These are phyloP conservation scores for Salisapilia sapeloensis DNA, from an alignment of 352 stramenopile genomes.

Conservation along the genomic window DNA sequence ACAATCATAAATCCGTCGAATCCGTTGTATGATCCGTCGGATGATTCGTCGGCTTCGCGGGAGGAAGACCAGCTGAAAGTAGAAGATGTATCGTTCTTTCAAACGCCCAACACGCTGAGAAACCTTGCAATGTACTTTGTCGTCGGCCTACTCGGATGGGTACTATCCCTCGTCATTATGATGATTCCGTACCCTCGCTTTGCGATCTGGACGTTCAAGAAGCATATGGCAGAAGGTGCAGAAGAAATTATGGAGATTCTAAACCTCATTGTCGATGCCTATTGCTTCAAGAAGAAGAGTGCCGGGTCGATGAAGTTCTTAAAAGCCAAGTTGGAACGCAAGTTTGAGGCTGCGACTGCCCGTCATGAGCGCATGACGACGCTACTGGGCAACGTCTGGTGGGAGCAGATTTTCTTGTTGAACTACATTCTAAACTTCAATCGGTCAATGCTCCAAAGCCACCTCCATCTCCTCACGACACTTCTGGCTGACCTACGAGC, in stretches of 20 bases:
- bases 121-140: conserved; percentile 7
- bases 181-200: conserved; percentile 8
- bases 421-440: conserved; percentile 3
- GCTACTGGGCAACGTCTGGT: conserved; percentile 7
- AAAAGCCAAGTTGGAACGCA: conserved; percentile 4
- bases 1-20: conserved; percentile 6
- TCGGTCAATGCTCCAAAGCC: conserved; percentile 2
- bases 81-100: conserved; percentile 1
- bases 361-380: conserved; percentile 4
- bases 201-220: conserved; percentile 4
- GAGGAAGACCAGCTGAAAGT: conserved; percentile 4
- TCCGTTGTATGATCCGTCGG: conserved; percentile 2
- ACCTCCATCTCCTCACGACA: conserved; percentile 4
- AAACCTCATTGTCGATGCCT: conserved; percentile 9
- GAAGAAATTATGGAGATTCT: conserved; percentile 6
- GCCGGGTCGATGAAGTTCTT: conserved; percentile 6
- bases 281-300: conserved; percentile 9
- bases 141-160: conserved; percentile 4
- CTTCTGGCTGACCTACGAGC: conserved; percentile 5
- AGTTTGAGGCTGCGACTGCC: conserved; percentile 5
- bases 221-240: conserved; percentile 1
- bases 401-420: conserved; percentile 6
- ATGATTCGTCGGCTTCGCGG: no score
- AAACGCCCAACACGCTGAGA: conserved; percentile 3
- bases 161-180: conserved; percentile 4